phyloP scores from a whole-genome alignment of 768 basidiomycete species.

The Serendipita sp. region DNA sequence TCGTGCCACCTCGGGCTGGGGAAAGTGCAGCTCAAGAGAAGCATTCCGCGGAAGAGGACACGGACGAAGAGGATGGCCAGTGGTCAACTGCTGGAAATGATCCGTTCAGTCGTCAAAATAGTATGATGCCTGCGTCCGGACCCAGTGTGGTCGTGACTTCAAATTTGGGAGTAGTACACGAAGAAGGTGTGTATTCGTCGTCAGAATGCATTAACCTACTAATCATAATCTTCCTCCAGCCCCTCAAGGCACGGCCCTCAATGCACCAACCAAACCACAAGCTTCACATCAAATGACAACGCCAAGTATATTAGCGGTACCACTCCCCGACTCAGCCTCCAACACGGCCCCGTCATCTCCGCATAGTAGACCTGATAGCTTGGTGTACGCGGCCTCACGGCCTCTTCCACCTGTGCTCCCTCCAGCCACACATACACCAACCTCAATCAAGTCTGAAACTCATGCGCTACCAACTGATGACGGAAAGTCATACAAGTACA shows the following conservation, averaged over 20 bases:
- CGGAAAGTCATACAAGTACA: background rate
- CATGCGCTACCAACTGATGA: background rate
- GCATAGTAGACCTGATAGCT: background rate
- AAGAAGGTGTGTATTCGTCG: background rate
- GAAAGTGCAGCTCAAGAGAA: background rate
- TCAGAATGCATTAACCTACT: background rate
- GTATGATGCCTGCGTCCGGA: background rate
- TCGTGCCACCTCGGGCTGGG: background rate
- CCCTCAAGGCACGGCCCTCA: background rate
- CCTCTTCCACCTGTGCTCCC: background rate
- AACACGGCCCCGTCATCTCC: slow-evolving; percentile 1
- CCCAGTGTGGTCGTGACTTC: background rate
- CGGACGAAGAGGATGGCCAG: background rate
- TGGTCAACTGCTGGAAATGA: slow-evolving; percentile 2
- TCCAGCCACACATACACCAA: background rate
- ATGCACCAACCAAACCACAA: background rate
- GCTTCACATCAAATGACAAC: background rate
- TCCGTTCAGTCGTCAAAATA: background rate
- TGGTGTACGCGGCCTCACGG: background rate
- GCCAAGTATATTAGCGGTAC: background rate
- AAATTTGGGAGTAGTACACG: background rate
- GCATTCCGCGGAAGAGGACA: background rate
- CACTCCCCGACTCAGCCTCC: background rate
- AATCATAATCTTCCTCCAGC: background rate
- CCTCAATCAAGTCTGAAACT: background rate